A percentile compares a stretch with the other conserved stretches of the same genome.
phyloP scores from a whole-genome alignment of 805 yeast species.

The Nakazawaea anatomiae region DNA sequence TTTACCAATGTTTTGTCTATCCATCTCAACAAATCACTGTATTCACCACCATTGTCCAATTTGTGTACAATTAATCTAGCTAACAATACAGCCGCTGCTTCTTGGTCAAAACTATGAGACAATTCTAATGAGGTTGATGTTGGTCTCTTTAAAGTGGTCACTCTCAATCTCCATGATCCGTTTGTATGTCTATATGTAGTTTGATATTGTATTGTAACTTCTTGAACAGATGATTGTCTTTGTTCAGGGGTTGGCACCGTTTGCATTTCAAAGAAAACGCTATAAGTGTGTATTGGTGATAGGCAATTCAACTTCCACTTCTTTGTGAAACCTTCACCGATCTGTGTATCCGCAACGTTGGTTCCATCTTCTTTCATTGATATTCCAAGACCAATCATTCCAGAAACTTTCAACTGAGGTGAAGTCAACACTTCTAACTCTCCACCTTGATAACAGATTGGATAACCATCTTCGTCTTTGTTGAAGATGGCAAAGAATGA shows the following conservation, averaged over 20 bases:
- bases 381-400: slow-evolving; percentile 90
- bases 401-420: slow-evolving; percentile 81
- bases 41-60: slow-evolving; percentile 68
- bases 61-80: slow-evolving; percentile 87
- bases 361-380: slow-evolving; percentile 61
- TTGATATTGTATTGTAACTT: slow-evolving; percentile 59
- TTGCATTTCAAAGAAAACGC: slow-evolving; percentile 79
- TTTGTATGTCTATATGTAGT: slow-evolving; percentile 95
- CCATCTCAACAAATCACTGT: slow-evolving; percentile 89
- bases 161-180: slow-evolving; percentile 83
- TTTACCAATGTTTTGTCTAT: slow-evolving; percentile 87
- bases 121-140: slow-evolving; percentile 46
- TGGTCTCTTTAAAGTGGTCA: slow-evolving; percentile 70
- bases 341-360: slow-evolving; percentile 85
- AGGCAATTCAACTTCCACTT: slow-evolving; percentile 82
- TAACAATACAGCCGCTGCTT: slow-evolving; percentile 94
- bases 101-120: slow-evolving; percentile 84
- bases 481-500: slow-evolving; percentile 81
- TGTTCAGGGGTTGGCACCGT: slow-evolving; percentile 42
- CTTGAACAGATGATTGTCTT: slow-evolving; percentile 27
- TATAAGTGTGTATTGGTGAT: slow-evolving; percentile 86
- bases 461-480: slow-evolving; percentile 81
- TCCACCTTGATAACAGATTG: slow-evolving; percentile 89
- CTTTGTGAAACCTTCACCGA: slow-evolving; percentile 91
- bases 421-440: slow-evolving; percentile 82